Evolutionary conservation across 345 rosid genomes (phyloP), one percentile per base, ranked within the genome.

Genomic region (Sonneratia caseolaris): DNA sequence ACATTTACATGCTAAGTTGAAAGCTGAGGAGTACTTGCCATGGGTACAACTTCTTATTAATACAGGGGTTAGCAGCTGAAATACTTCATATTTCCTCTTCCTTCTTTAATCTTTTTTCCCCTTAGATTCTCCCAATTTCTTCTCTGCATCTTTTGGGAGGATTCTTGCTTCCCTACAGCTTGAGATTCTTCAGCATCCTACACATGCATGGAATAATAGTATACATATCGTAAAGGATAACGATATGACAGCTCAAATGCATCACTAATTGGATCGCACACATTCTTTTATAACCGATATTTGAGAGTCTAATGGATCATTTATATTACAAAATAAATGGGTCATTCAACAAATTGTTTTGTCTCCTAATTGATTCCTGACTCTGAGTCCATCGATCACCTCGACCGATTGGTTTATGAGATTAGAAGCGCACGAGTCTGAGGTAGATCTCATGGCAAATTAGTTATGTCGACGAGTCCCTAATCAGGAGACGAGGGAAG

Each of bases 161-260:
- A 56, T 56, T 56, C 21, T 42, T 42, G 5, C 45, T 42, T 42
- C 8, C 61, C 10, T 56, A 56, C 24, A 83, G 83, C 83, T 75
- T 83, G 65, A 86, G 82, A 84, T 90, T 90, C 84, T 81, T 86
- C 87, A 84, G 68, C 35, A 83, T 66, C 88, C 93, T 92, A 82
- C 72, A 70, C 37, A 79, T 1, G 19, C 76, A 22, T 67, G 68
- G 71, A 64, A 49, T 14, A 36, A 13, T 21, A 37, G 8, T 37
- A 21, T 64, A 4, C 10, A 42, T 42, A 9, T 42, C 45, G 10
- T 42, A 42, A 27, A 27, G 32, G 32, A 42, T 42, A 42, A 42
- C 45, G 5, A 42, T 42, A 42, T 42, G 32, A 42, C 10, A 4
- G 5, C 10, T 42, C 10, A 42, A 9, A 42, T 9, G 45, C 45